These are phyloP conservation scores for Zoysia pacifica DNA, from an alignment of 176 grass and related monocot genomes.

Conservation along the genomic window DNA sequence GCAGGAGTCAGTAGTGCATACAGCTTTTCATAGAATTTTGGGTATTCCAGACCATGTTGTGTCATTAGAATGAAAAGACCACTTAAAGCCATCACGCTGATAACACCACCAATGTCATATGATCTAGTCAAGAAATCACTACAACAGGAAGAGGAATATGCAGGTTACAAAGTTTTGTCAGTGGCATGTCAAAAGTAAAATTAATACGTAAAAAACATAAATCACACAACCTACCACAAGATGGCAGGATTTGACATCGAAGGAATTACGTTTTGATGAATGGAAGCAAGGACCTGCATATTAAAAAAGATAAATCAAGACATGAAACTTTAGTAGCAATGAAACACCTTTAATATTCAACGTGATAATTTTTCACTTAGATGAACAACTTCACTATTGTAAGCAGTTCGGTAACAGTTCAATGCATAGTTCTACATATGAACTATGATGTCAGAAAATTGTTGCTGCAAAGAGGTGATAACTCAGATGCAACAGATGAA, in stretches of 20 bases:
- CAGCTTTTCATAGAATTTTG: conserved; percentile 95
- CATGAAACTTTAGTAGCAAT: conserved; percentile 16
- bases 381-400: neutral
- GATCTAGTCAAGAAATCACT: conserved; percentile 99
- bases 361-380: neutral
- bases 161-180: conserved; percentile 1
- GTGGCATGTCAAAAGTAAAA: conserved; percentile 23
- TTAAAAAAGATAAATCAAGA: conserved; percentile 16
- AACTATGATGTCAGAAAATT: neutral
- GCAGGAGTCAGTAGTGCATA: conserved; percentile 80
- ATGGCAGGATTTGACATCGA: conserved; percentile 89
- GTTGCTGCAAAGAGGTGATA: conserved; percentile 9
- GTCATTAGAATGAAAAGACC: conserved; percentile 98
- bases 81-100: conserved; percentile 96
- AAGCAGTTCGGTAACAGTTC: neutral
- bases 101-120: conserved; percentile 95
- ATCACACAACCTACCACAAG: conserved; percentile 58
- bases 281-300: conserved; percentile 81
- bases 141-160: conserved; percentile 35
- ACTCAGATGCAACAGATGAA: conserved; percentile 20
- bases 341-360: conserved; percentile 2
- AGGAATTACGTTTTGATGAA: conserved; percentile 90
- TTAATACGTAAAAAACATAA: conserved; percentile 8
- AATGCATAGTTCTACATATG: neutral
- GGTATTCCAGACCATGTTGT: conserved; percentile 85